Conservation (phyloP, 2,329 filamentous ascomycete species). For the Chaetomium strumarium region DNA sequence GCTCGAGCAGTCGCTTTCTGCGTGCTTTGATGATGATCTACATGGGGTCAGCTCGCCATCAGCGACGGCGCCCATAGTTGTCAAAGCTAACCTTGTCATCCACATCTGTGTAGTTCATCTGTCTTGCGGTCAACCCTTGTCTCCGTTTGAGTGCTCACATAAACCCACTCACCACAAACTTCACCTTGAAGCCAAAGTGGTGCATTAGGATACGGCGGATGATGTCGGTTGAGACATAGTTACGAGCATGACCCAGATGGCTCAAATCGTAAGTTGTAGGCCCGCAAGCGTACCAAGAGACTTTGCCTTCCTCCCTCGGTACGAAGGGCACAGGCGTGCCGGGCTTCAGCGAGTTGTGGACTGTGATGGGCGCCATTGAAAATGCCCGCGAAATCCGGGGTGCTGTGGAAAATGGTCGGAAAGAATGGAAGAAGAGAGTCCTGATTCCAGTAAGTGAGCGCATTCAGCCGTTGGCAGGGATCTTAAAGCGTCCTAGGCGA, state of each 20-base stretch:
- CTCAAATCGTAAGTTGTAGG: constrained; percentile 80
- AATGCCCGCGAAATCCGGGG: constrained; percentile 11
- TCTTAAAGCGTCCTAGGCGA: background rate
- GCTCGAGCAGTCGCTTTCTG: constrained; percentile 74
- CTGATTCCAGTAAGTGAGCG: constrained; percentile 16
- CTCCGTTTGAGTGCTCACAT: background rate
- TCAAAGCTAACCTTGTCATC: constrained; percentile 25
- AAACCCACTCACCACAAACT: constrained; percentile 55
- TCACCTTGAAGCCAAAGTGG: constrained; percentile 77
- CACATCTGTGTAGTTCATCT: constrained; percentile 85
- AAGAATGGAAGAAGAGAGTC: constrained; percentile 14
- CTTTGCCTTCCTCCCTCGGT: constrained; percentile 63
- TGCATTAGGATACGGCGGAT: constrained; percentile 75
- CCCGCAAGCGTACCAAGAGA: constrained; percentile 86
- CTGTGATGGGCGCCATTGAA: constrained; percentile 53
- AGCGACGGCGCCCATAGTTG: no score
- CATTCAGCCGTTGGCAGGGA: constrained; percentile 19
- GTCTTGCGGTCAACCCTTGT: background rate
- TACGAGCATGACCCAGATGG: constrained; percentile 74
- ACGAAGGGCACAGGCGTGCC: constrained; percentile 68
- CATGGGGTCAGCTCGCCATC: background rate
- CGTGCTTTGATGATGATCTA: constrained; percentile 59
- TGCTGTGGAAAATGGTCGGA: constrained; percentile 11
- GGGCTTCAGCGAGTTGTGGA: constrained; percentile 74
- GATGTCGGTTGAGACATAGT: constrained; percentile 88